Evolutionary conservation across 1,284 basidiomycete species (phyloP), one percentile per base, ranked within the genome.

Genomic region (Amylostereum areolatum): DNA sequence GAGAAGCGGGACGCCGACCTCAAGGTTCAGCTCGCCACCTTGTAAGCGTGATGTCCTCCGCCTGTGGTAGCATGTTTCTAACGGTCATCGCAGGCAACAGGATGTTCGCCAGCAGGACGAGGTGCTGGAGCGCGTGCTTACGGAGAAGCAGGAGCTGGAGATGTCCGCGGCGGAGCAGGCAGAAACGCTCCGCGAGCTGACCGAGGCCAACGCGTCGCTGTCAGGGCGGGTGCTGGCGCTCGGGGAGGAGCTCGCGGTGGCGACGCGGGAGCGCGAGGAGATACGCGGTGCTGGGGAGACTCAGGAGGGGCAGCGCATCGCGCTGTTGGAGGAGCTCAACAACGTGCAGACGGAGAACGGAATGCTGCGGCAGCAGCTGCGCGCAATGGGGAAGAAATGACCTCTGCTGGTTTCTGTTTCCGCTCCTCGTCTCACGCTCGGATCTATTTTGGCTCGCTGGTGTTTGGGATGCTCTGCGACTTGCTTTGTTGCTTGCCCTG

Each of bases 271-370:
- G 54, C 79, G 80, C 10, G 85, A 87, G 7, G 39, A 41, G 8
- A 9, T 41, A 7, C 39, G 39, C 39, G 39, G 39, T 8, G 39
- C 39, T 9, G 39, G 39, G 7, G 39, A 41, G 39, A 41, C 39
- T 9, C 39, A 41, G 62, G 81, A 86, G 64, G 74, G 69, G 9
- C 88, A 90, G 65, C 74, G 78, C 56, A 78, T 86, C 50, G 81
- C 81, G 24, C 61, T 91, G 45, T 69, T 91, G 48, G 88, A 91
- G 59, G 88, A 91, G 67, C 69, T 91, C 57, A 90, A 89, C 62
- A 72, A 75, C 46, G 75, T 85, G 67, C 88, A 91, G 65, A 84
- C 77, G 48, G 86, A 89, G 67, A 91, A 91, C 60, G 74, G 70
- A 35, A 79, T 66, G 39, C 60, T 91, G 54, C 76, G 84, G 44